Evolutionary conservation across 306 rosid species (phyloP).

Genomic region (Lathyrus oleraceus): DNA sequence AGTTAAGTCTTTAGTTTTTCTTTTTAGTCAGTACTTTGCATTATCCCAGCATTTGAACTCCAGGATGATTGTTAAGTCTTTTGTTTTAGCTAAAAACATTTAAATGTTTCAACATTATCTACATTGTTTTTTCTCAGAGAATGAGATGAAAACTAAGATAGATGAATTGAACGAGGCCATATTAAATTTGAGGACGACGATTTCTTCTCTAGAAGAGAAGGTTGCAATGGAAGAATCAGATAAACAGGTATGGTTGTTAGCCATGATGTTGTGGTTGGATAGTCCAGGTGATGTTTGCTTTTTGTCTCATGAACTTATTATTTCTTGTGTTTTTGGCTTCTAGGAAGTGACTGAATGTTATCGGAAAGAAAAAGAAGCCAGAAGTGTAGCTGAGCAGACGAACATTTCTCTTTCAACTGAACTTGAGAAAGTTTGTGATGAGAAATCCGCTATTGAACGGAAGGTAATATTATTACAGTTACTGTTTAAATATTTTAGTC

Average conservation of each 20-base stretch:
- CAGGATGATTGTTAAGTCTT: not conserved
- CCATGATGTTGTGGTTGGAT: conserved; percentile 16
- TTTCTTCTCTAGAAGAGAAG: conserved; percentile 63
- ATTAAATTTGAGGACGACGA: conserved; percentile 51
- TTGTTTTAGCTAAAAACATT: not conserved
- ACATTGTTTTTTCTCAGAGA: conserved; percentile 53
- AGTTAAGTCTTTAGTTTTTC: too few species aligned
- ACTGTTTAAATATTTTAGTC: not conserved
- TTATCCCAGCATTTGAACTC: not conserved
- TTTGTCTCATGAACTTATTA: conserved; percentile 5
- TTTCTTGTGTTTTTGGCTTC: conserved; percentile 30
- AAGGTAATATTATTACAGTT: conserved; percentile 52
- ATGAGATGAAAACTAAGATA: conserved; percentile 57
- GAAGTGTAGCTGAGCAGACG: conserved; percentile 67
- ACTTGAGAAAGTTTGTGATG: conserved; percentile 65
- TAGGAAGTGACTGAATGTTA: conserved; percentile 68
- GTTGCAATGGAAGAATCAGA: conserved; percentile 64
- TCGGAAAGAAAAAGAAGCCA: conserved; percentile 69
- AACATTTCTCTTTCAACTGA: conserved; percentile 49
- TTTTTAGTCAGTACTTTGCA: not conserved
- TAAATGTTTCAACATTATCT: conserved; percentile 4
- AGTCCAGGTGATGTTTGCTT: not conserved
- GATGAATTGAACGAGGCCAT: conserved; percentile 52
- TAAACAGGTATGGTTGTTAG: conserved; percentile 60
- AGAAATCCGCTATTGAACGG: conserved; percentile 65